Conservation (phyloP, 2,329 filamentous ascomycete species). For the Penicillium glabrum region DNA sequence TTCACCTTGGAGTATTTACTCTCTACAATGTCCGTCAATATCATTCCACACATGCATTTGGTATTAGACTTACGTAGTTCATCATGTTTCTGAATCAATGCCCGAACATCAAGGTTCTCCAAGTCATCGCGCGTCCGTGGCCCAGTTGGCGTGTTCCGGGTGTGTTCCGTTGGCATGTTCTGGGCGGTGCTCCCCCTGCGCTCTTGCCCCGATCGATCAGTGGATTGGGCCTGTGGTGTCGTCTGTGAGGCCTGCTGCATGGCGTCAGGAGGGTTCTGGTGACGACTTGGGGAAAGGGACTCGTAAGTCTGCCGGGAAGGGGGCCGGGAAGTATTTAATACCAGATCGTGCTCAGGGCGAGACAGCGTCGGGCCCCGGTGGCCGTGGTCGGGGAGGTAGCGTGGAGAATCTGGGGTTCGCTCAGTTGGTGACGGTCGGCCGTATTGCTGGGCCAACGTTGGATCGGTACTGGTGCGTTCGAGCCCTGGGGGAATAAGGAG, state of each 20-base stretch:
- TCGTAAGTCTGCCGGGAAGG: constrained; percentile 21
- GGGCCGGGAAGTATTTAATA: constrained; percentile 20
- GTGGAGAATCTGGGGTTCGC: constrained; percentile 10
- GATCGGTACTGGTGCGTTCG: constrained; percentile 30
- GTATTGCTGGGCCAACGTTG: constrained; percentile 23
- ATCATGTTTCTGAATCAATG: constrained; percentile 46
- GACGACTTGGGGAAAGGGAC: constrained; percentile 18
- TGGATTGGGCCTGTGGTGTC: constrained; percentile 2
- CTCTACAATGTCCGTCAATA: constrained; percentile 47
- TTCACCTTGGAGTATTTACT: constrained; percentile 98
- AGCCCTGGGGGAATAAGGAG: constrained; percentile 11
- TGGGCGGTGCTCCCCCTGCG: constrained; percentile 21
- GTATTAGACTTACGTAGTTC: constrained; percentile 42
- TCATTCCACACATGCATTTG: neutral
- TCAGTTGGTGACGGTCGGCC: constrained; percentile 25
- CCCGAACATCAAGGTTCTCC: constrained; percentile 45
- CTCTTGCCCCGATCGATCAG: constrained; percentile 13
- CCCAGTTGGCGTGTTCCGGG: constrained; percentile 46
- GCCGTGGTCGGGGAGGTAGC: constrained; percentile 8
- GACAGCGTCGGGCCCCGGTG: constrained; percentile 14
- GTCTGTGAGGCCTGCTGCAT: constrained; percentile 24
- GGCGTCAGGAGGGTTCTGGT: constrained; percentile 20
- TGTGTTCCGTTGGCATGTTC: constrained; percentile 29
- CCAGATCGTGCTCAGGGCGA: constrained; percentile 19
- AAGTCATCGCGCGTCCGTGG: constrained; percentile 40